Evolutionary conservation across 2,329 filamentous ascomycete species (phyloP).

Genomic region (Alternaria rosae): DNA sequence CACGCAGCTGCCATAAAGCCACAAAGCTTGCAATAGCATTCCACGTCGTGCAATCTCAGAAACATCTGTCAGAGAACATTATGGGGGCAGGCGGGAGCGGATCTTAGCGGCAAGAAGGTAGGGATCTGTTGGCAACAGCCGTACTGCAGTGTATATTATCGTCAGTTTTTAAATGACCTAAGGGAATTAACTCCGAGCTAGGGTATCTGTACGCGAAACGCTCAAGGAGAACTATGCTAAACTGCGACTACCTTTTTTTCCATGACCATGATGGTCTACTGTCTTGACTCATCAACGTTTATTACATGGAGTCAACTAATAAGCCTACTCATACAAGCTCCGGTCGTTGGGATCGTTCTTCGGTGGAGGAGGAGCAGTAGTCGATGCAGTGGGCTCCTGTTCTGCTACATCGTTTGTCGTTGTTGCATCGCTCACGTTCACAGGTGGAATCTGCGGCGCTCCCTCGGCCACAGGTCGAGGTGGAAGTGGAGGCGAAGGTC

Average conservation of each 20-base stretch:
- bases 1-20: too few relatives aligned
- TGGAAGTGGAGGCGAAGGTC: slow-evolving; percentile 6
- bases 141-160: neutral
- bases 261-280: neutral
- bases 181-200: neutral
- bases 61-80: too few relatives aligned
- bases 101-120: too few relatives aligned
- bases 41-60: too few relatives aligned
- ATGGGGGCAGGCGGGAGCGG: too few relatives aligned
- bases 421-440: slow-evolving; percentile 3
- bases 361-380: slow-evolving; percentile 9
- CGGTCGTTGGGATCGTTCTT: slow-evolving; percentile 26
- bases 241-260: neutral
- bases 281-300: neutral
- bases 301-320: neutral
- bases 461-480: neutral
- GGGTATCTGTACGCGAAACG: slow-evolving; percentile 6
- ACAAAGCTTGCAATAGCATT: too few relatives aligned
- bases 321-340: slow-evolving; percentile 28
- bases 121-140: too few relatives aligned
- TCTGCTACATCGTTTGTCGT: neutral
- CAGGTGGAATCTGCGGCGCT: slow-evolving; percentile 6
- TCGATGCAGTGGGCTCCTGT: slow-evolving; percentile 2
- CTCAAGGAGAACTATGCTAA: neutral
- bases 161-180: too few relatives aligned